Evolutionary conservation across 495 filamentous ascomycete genomes (phyloP).

Genomic region (Paragyromitra xinjiangensis): DNA sequence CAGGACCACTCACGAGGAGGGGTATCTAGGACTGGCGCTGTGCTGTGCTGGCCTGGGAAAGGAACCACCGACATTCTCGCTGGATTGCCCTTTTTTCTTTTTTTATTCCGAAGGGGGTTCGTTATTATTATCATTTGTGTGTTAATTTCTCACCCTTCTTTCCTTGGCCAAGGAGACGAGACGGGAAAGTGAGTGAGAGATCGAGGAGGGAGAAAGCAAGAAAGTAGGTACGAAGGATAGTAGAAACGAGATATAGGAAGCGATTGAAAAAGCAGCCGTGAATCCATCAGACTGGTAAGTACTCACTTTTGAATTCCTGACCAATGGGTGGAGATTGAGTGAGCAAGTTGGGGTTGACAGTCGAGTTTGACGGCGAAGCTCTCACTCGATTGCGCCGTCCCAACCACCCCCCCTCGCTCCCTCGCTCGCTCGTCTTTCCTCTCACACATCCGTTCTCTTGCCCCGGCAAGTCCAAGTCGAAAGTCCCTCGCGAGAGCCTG

Average conservation of each 20-base stretch:
- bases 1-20: constrained; percentile 51
- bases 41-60: constrained; percentile 53
- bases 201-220: constrained; percentile 32
- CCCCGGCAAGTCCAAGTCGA: constrained; percentile 54
- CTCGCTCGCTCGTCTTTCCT: background rate
- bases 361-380: constrained; percentile 50
- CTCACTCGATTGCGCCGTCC: constrained; percentile 48
- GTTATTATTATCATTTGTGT: constrained; percentile 54
- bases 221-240: constrained; percentile 30
- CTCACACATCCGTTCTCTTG: constrained; percentile 32
- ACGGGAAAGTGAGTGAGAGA: constrained; percentile 34
- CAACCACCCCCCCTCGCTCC: constrained; percentile 27
- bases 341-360: constrained; percentile 45
- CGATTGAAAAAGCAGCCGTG: constrained; percentile 45
- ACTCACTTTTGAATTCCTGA: constrained; percentile 40
- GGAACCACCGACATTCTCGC: constrained; percentile 51
- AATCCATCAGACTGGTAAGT: constrained; percentile 53
- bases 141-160: constrained; percentile 46
- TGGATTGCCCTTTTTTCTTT: constrained; percentile 44
- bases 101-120: constrained; percentile 33
- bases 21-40: constrained; percentile 51
- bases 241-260: constrained; percentile 48
- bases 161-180: constrained; percentile 48
- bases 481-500: constrained; percentile 49
- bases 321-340: constrained; percentile 39